Conservation (phyloP, 345 rosid species). For the Anastatica hierochuntica region DNA sequence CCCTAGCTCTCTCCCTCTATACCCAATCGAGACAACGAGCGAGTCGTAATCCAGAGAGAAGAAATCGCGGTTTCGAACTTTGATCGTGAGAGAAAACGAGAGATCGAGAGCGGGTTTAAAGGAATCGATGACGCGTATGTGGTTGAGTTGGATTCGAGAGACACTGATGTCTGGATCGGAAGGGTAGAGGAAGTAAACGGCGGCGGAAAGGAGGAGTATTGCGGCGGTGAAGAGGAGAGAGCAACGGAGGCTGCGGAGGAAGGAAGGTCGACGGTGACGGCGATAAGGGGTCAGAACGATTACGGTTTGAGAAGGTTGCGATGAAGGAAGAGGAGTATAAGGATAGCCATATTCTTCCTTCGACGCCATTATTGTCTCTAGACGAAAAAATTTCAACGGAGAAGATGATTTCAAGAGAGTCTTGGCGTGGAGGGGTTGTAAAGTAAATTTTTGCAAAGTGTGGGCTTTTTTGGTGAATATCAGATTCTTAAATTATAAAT, state of each 20-base stretch:
- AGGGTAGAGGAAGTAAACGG: slow-evolving; percentile 55
- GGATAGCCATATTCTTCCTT: slow-evolving; percentile 23
- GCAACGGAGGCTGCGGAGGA: slow-evolving; percentile 30
- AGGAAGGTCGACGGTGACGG: slow-evolving; percentile 13
- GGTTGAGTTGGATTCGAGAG: slow-evolving; percentile 50
- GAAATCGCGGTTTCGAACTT: slow-evolving; percentile 54
- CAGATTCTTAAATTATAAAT: too few relatives aligned
- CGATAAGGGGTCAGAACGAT: slow-evolving; percentile 40
- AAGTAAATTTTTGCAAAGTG: too few relatives aligned
- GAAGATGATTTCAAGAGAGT: too few relatives aligned
- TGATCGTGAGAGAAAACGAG: slow-evolving; percentile 53
- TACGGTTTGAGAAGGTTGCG: slow-evolving; percentile 31
- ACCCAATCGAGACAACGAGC: slow-evolving; percentile 58
- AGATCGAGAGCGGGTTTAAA: slow-evolving; percentile 46
- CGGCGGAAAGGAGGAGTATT: slow-evolving; percentile 41
- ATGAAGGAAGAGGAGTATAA: slow-evolving; percentile 36
- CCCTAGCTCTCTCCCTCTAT: slow-evolving; percentile 72
- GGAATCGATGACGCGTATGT: slow-evolving; percentile 37
- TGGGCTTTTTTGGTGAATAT: too few relatives aligned
- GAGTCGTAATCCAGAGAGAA: slow-evolving; percentile 54
- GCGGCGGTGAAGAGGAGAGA: slow-evolving; percentile 32
- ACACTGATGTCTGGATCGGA: slow-evolving; percentile 51
- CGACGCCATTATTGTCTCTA: slow-evolving; percentile 29
- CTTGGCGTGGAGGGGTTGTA: too few relatives aligned
- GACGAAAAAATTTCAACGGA: too few relatives aligned